Evolutionary conservation across 208 protist genomes (phyloP).

Genomic region (Crithidia sp.): DNA sequence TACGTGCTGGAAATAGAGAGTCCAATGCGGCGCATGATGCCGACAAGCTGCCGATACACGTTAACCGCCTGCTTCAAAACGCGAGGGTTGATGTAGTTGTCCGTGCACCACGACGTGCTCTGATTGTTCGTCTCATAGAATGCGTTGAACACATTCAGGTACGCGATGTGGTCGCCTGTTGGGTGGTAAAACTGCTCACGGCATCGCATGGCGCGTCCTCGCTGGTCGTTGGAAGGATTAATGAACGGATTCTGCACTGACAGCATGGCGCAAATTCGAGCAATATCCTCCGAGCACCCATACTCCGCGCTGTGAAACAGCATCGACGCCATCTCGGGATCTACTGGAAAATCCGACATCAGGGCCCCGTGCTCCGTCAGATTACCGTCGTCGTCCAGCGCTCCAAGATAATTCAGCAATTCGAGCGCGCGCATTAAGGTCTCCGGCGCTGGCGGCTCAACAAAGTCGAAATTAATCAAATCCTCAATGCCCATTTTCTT

Average conservation of each 20-base stretch:
- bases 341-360: conserved; percentile 98
- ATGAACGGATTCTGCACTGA: conserved; percentile 84
- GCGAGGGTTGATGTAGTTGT: conserved; percentile 98
- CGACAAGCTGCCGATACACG: conserved; percentile 94
- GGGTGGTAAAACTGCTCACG: conserved; percentile 96
- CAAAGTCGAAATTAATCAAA: conserved; percentile 98
- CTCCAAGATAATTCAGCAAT: conserved; percentile 95
- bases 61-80: conserved; percentile 95
- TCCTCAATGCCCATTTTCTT: conserved; percentile 99
- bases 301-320: conserved; percentile 95
- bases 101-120: conserved; percentile 94
- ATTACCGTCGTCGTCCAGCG: conserved; percentile 97
- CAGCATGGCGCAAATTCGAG: conserved; percentile 98
- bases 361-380: conserved; percentile 94
- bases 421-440: conserved; percentile 96
- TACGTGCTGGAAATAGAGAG: conserved; percentile 70
- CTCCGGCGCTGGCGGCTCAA: conserved; percentile 97
- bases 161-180: conserved; percentile 97
- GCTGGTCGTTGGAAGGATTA: conserved; percentile 75
- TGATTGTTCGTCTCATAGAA: conserved; percentile 64
- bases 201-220: conserved; percentile 69
- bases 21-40: conserved; percentile 88
- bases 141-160: conserved; percentile 93
- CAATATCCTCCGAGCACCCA: conserved; percentile 96
- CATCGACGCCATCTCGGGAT: conserved; percentile 97